Percentiles rank a stretch among this genome's conserved stretches.
Evolutionary conservation across 306 rosid genomes (phyloP).

Genomic region (Lupinus albus): DNA sequence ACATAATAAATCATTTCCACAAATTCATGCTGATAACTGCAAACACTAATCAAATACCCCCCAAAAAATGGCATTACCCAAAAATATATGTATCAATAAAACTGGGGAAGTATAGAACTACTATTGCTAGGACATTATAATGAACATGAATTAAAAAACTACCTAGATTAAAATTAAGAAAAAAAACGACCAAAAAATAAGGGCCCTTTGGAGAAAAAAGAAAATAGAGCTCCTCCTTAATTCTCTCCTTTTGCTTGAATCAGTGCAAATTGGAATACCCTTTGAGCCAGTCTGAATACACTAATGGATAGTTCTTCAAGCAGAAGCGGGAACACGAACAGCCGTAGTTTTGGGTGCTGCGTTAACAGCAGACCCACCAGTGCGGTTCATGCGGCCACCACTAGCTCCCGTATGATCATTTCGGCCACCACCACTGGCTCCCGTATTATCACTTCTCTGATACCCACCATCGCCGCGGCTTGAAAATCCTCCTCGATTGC

Average conservation of each 20-base stretch:
- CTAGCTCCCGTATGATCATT: slow-evolving; percentile 43
- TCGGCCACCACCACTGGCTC: too few species aligned
- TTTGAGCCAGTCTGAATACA: slow-evolving; percentile 24
- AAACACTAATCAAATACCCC: slow-evolving; percentile 21
- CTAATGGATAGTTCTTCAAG: slow-evolving; percentile 43
- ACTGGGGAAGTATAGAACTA: slow-evolving; percentile 49
- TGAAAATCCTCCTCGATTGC: slow-evolving; percentile 56
- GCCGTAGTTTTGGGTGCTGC: slow-evolving; percentile 48
- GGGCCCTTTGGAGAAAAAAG: slow-evolving; percentile 31
- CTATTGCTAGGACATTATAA: slow-evolving; percentile 38
- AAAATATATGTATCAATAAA: slow-evolving; percentile 38
- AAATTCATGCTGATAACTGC: slow-evolving; percentile 31
- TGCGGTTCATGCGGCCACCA: slow-evolving; percentile 59
- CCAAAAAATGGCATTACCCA: slow-evolving; percentile 26
- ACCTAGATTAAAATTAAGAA: slow-evolving; percentile 40
- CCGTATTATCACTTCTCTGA: slow-evolving; percentile 49
- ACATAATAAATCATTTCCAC: slow-evolving; percentile 33
- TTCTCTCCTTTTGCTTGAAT: slow-evolving; percentile 41
- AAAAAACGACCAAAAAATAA: slow-evolving; percentile 13
- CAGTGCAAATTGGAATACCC: slow-evolving; percentile 22
- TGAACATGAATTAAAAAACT: slow-evolving; percentile 31
- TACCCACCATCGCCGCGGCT: slow-evolving; percentile 60
- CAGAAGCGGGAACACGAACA: slow-evolving; percentile 65
- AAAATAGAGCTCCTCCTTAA: slow-evolving; percentile 36
- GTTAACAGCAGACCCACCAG: slow-evolving; percentile 52